These are phyloP conservation scores for Penicillium thymicola DNA, from an alignment of 2,329 filamentous ascomycete species.

Conservation along the genomic window DNA sequence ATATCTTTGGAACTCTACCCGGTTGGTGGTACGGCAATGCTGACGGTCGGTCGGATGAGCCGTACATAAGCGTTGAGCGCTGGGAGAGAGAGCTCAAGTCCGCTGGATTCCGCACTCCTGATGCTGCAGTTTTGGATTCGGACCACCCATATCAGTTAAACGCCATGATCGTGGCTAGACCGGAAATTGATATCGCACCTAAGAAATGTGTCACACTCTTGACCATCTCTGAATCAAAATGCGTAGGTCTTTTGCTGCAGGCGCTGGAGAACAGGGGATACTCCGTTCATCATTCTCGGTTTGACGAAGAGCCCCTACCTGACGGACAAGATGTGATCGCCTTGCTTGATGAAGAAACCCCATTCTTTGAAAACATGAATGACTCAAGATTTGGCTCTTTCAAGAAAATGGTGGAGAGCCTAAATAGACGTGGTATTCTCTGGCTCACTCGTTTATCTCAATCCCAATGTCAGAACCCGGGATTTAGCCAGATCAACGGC, in stretches of 20 bases:
- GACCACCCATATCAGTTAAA: conserved; percentile 8
- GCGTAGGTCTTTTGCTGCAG: not conserved
- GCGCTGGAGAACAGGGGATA: conserved; percentile 3
- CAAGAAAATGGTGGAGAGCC: not conserved
- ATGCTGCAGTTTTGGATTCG: conserved; percentile 8
- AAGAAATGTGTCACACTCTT: not conserved
- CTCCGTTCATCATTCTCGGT: not conserved
- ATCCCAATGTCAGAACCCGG: conserved; percentile 26
- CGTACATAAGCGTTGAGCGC: conserved; percentile 14
- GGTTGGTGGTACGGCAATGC: conserved; percentile 40
- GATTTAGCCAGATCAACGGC: conserved; percentile 28
- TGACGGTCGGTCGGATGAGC: conserved; percentile 18
- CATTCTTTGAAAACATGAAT: conserved; percentile 14
- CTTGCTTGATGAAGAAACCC: conserved; percentile 9
- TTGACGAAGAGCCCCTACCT: conserved; percentile 1
- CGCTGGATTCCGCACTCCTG: conserved; percentile 16
- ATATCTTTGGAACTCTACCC: conserved; percentile 34
- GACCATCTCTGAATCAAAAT: not conserved
- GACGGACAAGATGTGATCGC: conserved; percentile 11
- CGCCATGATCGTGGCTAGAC: conserved; percentile 9
- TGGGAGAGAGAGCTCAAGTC: conserved; percentile 19
- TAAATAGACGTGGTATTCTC: conserved; percentile 17
- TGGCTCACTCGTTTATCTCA: conserved; percentile 30
- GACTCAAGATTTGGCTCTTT: not conserved
- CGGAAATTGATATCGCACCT: not conserved